Conservation (phyloP, 192 early-diverging fungal species). For the Pilaira anomala region DNA sequence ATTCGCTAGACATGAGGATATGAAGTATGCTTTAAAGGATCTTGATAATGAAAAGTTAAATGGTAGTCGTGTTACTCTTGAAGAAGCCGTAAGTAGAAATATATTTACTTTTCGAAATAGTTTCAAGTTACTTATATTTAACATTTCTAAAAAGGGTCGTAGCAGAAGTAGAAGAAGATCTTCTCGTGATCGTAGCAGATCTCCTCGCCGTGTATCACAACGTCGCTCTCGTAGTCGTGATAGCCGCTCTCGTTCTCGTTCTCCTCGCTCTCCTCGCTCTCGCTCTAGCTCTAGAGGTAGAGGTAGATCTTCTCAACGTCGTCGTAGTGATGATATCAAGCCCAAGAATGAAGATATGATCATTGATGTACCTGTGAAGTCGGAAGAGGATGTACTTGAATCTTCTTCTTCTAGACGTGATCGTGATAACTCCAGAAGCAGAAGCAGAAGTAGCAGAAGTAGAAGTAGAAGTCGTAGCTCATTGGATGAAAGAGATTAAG, state of each 20-base stretch:
- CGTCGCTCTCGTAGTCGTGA: conserved; percentile 46
- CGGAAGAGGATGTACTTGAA: background rate
- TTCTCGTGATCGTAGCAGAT: conserved; percentile 10
- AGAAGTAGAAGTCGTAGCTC: background rate
- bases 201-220: conserved; percentile 47
- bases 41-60: conserved; percentile 75
- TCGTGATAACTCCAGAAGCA: background rate
- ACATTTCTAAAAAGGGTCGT: conserved; percentile 2
- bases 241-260: conserved; percentile 48
- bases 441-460: background rate
- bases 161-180: conserved; percentile 19
- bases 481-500: background rate
- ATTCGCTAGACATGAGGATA: conserved; percentile 75
- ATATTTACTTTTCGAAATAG: conserved; percentile 9
- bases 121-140: background rate
- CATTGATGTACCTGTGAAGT: conserved; percentile 20
- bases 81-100: conserved; percentile 49
- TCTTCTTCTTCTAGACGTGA: background rate
- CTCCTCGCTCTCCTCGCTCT: conserved; percentile 24
- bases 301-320: conserved; percentile 33
- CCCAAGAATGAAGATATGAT: conserved; percentile 20
- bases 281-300: conserved; percentile 41
- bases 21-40: conserved; percentile 81
- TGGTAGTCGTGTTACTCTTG: conserved; percentile 63
- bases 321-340: conserved; percentile 9